Base-by-base conservation (phyloP, 2,329 filamentous ascomycete genomes). In the Beauveria caledonica region DNA sequence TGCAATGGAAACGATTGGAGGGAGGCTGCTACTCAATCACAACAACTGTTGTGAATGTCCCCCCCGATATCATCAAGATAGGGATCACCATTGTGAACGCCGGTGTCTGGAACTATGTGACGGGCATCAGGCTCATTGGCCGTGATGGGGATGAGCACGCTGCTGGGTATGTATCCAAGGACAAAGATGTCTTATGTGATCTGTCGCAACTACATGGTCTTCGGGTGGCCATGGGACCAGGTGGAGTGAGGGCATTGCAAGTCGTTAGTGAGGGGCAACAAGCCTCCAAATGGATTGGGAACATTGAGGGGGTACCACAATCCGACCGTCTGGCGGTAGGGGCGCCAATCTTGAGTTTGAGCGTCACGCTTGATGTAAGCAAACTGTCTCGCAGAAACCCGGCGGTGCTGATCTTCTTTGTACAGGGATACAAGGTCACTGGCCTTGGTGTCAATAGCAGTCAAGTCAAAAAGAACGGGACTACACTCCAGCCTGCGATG, bases 391-490 rank as follows among this genome's bases (percentile, higher is more conserved):
- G 23, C 23, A 13, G 3, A n/a, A 8, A n/a, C 0, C 5, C 1
- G 10, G 2, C 9, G 10, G 11, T n/a, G 4, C 6, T 45, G 2
- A 25, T 3, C n/a, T 9, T 25, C 29, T 40, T 46, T 19, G 10
- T 33, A 19, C 6, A 57, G 54, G 54, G 11, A 27, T 57, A 57
- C 21, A 57, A 49, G 40, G 49, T 57, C 19, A 57, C 33, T 3
- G 29, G 29, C 10, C 29, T 33, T 33, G 1, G 2, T 33, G 29
- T 33, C 29, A 4, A 33, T 5, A 5, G 4, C 4, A 33, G 29
- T 33, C 29, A 13, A 13, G 29, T 13, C n/a, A n/a, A n/a, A n/a
- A n/a, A n/a, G n/a, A n/a, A n/a, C n/a, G n/a, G n/a, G n/a, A n/a
- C n/a, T n/a, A n/a, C n/a, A n/a, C n/a, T n/a, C 29, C 10, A 33